phyloP scores from a whole-genome alignment of 2,329 filamentous ascomycete genomes.

The Verticillium klebahnii region DNA sequence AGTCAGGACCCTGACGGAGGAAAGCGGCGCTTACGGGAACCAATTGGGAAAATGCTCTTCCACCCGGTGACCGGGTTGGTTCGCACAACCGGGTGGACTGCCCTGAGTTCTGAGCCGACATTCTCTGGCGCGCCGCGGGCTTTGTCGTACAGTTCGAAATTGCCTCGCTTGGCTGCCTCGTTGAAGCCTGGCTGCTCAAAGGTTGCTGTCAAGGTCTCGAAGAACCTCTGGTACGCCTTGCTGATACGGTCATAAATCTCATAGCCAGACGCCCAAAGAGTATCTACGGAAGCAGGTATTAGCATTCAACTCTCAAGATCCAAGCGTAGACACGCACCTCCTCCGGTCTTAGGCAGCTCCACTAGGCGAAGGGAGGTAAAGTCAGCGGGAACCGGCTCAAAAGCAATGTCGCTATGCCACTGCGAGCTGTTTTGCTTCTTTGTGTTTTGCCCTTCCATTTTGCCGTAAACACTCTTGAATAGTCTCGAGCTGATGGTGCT shows the following conservation, averaged over 20 bases:
- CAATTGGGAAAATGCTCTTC: constrained; percentile 42
- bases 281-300: constrained; percentile 29
- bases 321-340: constrained; percentile 17
- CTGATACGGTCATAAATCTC: constrained; percentile 55
- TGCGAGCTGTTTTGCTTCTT: constrained; percentile 24
- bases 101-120: constrained; percentile 39
- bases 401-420: constrained; percentile 53
- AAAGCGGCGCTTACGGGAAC: constrained; percentile 14
- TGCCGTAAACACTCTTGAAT: constrained; percentile 32
- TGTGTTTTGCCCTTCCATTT: constrained; percentile 17
- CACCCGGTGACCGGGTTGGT: constrained; percentile 61
- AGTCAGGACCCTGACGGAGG: too few species aligned
- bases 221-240: constrained; percentile 42
- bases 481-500: constrained; percentile 54
- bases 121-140: constrained; percentile 35
- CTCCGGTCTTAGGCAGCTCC: constrained; percentile 50
- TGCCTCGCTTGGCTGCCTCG: constrained; percentile 24
- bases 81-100: constrained; percentile 51
- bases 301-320: neutral
- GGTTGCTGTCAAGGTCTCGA: constrained; percentile 46
- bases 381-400: constrained; percentile 55
- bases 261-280: constrained; percentile 59
- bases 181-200: constrained; percentile 34
- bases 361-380: constrained; percentile 57
- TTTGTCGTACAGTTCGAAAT: constrained; percentile 25